Conservation (phyloP, 352 stramenopile species). For the Phytophthora litchii region DNA sequence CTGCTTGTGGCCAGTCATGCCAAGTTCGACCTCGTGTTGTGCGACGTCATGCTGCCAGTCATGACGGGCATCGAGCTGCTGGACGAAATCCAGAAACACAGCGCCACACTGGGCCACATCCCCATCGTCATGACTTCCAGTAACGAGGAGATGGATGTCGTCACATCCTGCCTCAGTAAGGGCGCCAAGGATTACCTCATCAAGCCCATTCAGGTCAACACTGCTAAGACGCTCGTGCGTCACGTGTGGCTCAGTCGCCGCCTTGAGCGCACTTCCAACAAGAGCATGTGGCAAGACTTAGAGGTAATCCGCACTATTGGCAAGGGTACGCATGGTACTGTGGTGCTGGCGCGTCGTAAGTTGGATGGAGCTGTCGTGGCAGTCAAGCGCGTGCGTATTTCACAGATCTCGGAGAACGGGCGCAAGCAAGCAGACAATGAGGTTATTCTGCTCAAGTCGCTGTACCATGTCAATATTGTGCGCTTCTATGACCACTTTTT, state of each 20-base stretch:
- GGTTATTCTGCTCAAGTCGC: conserved; percentile 88
- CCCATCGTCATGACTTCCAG: conserved; percentile 91
- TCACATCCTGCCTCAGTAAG: conserved; percentile 88
- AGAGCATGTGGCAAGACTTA: conserved; percentile 85
- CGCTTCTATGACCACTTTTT: conserved; percentile 91
- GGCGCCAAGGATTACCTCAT: conserved; percentile 92
- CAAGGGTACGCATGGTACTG: conserved; percentile 86
- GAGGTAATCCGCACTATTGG: conserved; percentile 88
- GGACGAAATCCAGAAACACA: conserved; percentile 81
- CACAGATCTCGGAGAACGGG: conserved; percentile 82
- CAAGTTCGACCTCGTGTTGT: conserved; percentile 89
- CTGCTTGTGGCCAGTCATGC: conserved; percentile 70
- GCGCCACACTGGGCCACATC: conserved; percentile 71
- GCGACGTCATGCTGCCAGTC: conserved; percentile 90
- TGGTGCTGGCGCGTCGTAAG: conserved; percentile 78
- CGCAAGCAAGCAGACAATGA: conserved; percentile 90
- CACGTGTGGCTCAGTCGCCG: conserved; percentile 86
- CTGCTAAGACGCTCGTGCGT: conserved; percentile 88
- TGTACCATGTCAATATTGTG: conserved; percentile 92
- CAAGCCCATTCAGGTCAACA: conserved; percentile 91
- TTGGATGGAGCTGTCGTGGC: conserved; percentile 82
- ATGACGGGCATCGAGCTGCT: conserved; percentile 90
- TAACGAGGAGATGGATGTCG: conserved; percentile 91
- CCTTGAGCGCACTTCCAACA: conserved; percentile 64
- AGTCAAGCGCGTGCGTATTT: conserved; percentile 84